A percentile compares a stretch with the other conserved stretches of the same genome.
Conservation (phyloP, 495 filamentous ascomycete genomes). For the Cairneyella variabilis region DNA sequence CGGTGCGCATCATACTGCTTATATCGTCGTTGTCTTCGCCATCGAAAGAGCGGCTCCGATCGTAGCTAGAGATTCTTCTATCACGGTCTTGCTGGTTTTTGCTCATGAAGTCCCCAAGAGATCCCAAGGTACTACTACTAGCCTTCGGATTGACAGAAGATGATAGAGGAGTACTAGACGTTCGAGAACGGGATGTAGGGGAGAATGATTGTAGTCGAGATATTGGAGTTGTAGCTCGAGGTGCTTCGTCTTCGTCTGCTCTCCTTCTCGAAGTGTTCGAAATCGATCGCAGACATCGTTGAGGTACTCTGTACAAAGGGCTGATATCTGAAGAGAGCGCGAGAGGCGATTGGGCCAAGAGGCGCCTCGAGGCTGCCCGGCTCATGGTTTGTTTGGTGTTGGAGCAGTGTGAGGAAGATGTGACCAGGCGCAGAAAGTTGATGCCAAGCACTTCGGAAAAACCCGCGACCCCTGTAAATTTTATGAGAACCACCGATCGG, state of each 20-base stretch:
- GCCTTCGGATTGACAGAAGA: slow-evolving; percentile 18
- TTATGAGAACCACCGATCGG: slow-evolving; percentile 15
- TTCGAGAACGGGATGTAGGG: not conserved
- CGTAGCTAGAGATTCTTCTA: not conserved
- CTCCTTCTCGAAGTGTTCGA: slow-evolving; percentile 31
- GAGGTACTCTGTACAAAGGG: slow-evolving; percentile 20
- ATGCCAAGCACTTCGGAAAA: slow-evolving; percentile 14
- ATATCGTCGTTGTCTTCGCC: not conserved
- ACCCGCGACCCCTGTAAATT: not conserved
- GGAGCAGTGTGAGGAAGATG: not conserved
- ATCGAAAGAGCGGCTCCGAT: not conserved
- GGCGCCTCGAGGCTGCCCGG: slow-evolving; percentile 37
- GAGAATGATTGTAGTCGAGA: slow-evolving; percentile 1
- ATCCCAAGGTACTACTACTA: no score
- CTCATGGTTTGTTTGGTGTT: slow-evolving; percentile 33
- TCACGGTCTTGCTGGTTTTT: not conserved
- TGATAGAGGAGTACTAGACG: slow-evolving; percentile 4
- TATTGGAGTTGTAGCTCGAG: slow-evolving; percentile 7
- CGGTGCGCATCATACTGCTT: not conserved
- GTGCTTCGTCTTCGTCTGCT: slow-evolving; percentile 19
- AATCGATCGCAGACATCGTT: slow-evolving; percentile 38
- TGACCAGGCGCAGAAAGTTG: slow-evolving; percentile 17
- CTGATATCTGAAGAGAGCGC: slow-evolving; percentile 26
- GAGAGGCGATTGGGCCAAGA: slow-evolving; percentile 38
- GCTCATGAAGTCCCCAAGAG: not conserved